These are phyloP conservation scores for Rhododendron kiyosumense DNA, from an alignment of 148 eudicot genomes.

Conservation along the genomic window DNA sequence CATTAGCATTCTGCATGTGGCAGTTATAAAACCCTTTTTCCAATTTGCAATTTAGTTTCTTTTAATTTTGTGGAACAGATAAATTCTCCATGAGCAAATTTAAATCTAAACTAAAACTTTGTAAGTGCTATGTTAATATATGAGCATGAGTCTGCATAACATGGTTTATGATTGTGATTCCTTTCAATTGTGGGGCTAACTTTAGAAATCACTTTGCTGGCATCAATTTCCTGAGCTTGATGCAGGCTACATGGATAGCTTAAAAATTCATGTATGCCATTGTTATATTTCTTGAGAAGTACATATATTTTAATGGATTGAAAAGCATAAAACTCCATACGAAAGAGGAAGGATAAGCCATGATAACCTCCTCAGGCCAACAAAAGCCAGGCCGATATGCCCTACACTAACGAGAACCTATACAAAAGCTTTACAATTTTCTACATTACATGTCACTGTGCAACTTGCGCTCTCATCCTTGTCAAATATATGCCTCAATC, in stretches of 20 bases:
- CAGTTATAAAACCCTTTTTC: neutral
- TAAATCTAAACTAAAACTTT: neutral
- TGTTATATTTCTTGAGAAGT: neutral
- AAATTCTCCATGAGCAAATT: neutral
- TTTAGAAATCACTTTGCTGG: neutral
- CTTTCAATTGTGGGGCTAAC: neutral
- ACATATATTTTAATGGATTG: neutral
- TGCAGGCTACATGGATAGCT: neutral
- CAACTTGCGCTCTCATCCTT: neutral
- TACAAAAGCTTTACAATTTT: neutral
- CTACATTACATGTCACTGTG: neutral
- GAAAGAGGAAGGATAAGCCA: neutral
- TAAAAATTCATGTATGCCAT: neutral
- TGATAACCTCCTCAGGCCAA: neutral
- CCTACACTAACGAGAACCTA: neutral
- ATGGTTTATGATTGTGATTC: neutral
- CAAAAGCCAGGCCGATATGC: neutral
- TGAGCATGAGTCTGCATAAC: neutral
- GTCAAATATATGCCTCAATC: neutral
- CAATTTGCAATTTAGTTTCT: neutral
- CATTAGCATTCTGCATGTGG: neutral
- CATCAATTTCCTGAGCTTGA: conserved; percentile 3
- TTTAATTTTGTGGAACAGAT: neutral
- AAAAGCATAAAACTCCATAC: neutral
- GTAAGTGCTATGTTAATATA: neutral